Evolutionary conservation across 1,284 basidiomycete genomes (phyloP).

Genomic region (Trametes versicolor): DNA sequence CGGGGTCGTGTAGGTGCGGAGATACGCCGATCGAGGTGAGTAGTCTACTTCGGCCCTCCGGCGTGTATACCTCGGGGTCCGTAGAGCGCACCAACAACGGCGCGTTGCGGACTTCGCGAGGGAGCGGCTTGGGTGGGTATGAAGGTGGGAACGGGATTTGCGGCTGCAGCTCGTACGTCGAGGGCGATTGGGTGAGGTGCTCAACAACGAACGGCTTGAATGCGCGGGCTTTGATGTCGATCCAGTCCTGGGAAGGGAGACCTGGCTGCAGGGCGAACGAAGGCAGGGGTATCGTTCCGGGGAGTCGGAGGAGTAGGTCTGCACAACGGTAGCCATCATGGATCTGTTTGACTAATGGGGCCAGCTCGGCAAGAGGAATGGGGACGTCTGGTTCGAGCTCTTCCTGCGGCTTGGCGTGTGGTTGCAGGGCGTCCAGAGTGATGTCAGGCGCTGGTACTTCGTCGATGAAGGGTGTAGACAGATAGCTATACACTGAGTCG

Average conservation of each 20-base stretch:
- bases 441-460: constrained; percentile 19
- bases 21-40: constrained; percentile 71
- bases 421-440: constrained; percentile 18
- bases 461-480: constrained; percentile 45
- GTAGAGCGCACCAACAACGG: constrained; percentile 74
- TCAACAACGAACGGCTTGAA: constrained; percentile 58
- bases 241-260: constrained; percentile 73
- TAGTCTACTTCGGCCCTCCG: constrained; percentile 59
- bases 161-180: constrained; percentile 45
- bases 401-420: neutral
- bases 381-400: constrained; percentile 57
- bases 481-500: constrained; percentile 83
- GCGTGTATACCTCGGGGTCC: constrained; percentile 57
- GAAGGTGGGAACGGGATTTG: constrained; percentile 50
- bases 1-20: constrained; percentile 53
- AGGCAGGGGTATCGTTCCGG: constrained; percentile 79
- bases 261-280: constrained; percentile 63
- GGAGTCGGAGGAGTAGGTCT: constrained; percentile 73
- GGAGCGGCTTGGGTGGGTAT: constrained; percentile 44
- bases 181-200: constrained; percentile 47
- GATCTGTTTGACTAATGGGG: constrained; percentile 70
- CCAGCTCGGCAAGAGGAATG: constrained; percentile 57
- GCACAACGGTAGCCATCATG: constrained; percentile 75
- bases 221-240: constrained; percentile 54
- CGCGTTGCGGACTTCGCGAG: constrained; percentile 58